A percentile compares a stretch with the other conserved stretches of the same genome.
These are phyloP conservation scores for Cryomyces minteri DNA, from an alignment of 495 filamentous ascomycete genomes.

Conservation along the genomic window DNA sequence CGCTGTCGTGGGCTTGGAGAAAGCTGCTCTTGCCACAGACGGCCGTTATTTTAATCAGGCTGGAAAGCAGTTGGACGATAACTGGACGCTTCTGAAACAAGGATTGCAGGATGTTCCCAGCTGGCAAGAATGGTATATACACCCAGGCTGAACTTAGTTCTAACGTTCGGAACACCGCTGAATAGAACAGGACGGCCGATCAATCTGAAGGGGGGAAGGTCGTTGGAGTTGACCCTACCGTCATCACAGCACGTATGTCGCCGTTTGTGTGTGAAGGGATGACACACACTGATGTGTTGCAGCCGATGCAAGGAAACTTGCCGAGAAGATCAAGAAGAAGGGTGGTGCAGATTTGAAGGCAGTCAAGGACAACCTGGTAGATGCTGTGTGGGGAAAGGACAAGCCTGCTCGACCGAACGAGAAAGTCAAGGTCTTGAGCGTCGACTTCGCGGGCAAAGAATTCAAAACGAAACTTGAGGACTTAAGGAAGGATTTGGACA, in stretches of 20 bases:
- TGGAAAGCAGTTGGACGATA: slow-evolving; percentile 72
- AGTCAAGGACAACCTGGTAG: slow-evolving; percentile 66
- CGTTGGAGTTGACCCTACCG: slow-evolving; percentile 80
- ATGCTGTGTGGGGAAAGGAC: slow-evolving; percentile 63
- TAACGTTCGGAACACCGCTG: neutral
- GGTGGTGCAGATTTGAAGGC: slow-evolving; percentile 58
- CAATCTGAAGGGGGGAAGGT: slow-evolving; percentile 69
- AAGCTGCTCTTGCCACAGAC: slow-evolving; percentile 85
- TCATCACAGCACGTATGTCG: slow-evolving; percentile 56
- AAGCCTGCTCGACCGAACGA: slow-evolving; percentile 61
- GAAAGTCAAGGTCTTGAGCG: slow-evolving; percentile 45
- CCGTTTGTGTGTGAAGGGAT: neutral
- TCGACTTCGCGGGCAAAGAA: slow-evolving; percentile 66
- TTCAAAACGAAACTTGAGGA: slow-evolving; percentile 72
- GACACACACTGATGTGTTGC: slow-evolving; percentile 6
- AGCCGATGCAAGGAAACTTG: slow-evolving; percentile 69
- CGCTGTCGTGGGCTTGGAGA: slow-evolving; percentile 69
- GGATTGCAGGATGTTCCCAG: slow-evolving; percentile 86
- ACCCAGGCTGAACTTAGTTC: neutral
- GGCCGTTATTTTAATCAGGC: slow-evolving; percentile 99
- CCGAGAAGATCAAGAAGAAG: slow-evolving; percentile 74
- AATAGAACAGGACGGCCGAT: slow-evolving; percentile 42
- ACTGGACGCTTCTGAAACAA: slow-evolving; percentile 86
- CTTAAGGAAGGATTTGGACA: slow-evolving; percentile 78
- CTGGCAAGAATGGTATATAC: slow-evolving; percentile 81